Conservation (phyloP, 371 early-diverging fungal species). For the Dipsacomyces acuminosporus region DNA sequence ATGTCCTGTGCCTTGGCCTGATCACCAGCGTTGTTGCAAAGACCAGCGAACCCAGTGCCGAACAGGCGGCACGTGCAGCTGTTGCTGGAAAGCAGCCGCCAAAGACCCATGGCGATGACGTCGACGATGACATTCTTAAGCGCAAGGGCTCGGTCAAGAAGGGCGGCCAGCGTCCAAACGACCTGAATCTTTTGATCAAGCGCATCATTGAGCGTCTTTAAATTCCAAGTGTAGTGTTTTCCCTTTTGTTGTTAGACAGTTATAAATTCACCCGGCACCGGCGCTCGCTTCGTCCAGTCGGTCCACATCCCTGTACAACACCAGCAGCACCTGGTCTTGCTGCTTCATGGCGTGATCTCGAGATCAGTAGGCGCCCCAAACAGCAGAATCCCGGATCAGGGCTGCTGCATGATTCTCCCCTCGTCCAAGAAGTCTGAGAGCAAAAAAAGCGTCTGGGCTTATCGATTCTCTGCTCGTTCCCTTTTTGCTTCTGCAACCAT, state of each 20-base stretch:
- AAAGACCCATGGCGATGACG: conserved; percentile 1
- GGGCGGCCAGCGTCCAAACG: conserved; percentile 37
- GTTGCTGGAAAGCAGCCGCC: conserved; percentile 34
- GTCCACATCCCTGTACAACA: too few species aligned
- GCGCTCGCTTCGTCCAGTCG: too few species aligned
- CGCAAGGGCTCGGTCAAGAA: conserved; percentile 33
- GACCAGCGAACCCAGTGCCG: conserved; percentile 61
- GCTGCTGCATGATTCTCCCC: too few species aligned
- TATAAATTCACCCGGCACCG: too few species aligned
- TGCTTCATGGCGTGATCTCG: too few species aligned
- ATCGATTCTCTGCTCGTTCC: not conserved
- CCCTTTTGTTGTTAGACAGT: too few species aligned
- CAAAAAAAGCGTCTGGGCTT: too few species aligned
- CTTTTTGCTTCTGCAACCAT: not conserved
- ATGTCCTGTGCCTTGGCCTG: conserved; percentile 76
- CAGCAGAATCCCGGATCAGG: too few species aligned
- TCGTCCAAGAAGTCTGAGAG: too few species aligned
- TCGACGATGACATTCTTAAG: conserved; percentile 25
- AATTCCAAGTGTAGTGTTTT: too few species aligned
- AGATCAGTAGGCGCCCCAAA: too few species aligned
- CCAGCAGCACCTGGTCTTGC: too few species aligned
- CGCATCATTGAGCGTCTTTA: conserved; percentile 25
- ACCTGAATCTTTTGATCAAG: conserved; percentile 27
- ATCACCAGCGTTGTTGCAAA: conserved; percentile 77
- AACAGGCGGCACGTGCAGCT: conserved; percentile 52